Evolutionary conservation across 257 asterid genomes (phyloP), one percentile per base, ranked within the genome.

Genomic region (Thymus quinquecostatus): DNA sequence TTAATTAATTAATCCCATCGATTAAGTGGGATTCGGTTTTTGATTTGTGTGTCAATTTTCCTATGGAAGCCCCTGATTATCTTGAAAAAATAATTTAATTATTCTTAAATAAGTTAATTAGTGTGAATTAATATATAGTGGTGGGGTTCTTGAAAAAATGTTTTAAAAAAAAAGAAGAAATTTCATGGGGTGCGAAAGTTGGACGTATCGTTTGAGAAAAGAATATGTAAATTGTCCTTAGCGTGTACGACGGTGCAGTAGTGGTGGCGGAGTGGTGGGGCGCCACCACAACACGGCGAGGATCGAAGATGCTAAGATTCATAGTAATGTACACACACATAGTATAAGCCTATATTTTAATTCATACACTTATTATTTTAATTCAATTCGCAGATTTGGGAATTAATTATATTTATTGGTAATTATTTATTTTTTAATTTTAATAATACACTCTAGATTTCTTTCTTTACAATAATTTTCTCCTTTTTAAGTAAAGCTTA

Each of bases 21-120:
- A 41, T 63, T 54, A 66, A 84, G 88, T 84, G 88, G 86, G 86
- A 81, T 81, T 84, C 64, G 79, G 81, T 84, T 66, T 41, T 77
- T 45, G 79, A 64, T 68, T 72, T 66, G 68, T 65, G 75, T 60
- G 77, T 68, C 81, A 77, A 10, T 47, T 76, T 36, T 7, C 59
- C 71, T 40, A 14, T 5, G 58, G 75, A 40, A 43, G n/a, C 2
- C 14, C 10, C 29, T 10, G 57, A 51, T 73, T 68, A 64, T 69
- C 36, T 57, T 10, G 74, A 64, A 65, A 48, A 10, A 53, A 8
- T n/a, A 38, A 55, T 11, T 56, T 33, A 54, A 44, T 33, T 28
- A 64, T 45, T 64, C 56, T 47, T 21, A 36, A 43, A 8, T 65
- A 30, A 60, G 55, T 29, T 29, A 40, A 51, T 40, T 63, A 41